Percentiles rank a stretch among this genome's conserved stretches.
phyloP scores from a whole-genome alignment of 129 eudicot species.

The Pittosporum tobira region DNA sequence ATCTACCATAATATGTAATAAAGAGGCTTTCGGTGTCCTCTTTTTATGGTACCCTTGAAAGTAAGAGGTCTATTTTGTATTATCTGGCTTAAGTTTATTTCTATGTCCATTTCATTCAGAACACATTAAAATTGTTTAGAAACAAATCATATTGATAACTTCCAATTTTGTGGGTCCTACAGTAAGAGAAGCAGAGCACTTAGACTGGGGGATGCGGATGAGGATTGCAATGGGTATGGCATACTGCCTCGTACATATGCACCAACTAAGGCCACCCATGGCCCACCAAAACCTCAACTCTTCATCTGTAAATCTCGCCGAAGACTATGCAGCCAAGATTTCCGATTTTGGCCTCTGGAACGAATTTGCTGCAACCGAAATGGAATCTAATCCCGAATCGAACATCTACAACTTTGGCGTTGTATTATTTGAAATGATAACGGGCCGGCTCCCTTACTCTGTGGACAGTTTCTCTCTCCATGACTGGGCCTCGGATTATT shows the following conservation, averaged over 20 bases:
- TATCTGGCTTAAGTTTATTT: neutral
- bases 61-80: neutral
- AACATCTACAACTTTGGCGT: slow-evolving; percentile 78
- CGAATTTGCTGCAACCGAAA: slow-evolving; percentile 25
- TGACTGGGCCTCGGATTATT: slow-evolving; percentile 78
- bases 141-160: neutral
- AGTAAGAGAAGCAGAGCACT: slow-evolving; percentile 94
- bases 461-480: slow-evolving; percentile 39
- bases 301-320: slow-evolving; percentile 59
- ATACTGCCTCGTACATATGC: slow-evolving; percentile 89
- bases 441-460: slow-evolving; percentile 57
- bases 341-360: slow-evolving; percentile 69
- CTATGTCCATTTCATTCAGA: neutral
- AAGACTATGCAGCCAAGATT: slow-evolving; percentile 87
- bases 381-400: slow-evolving; percentile 40
- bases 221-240: slow-evolving; percentile 86
- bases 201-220: slow-evolving; percentile 75
- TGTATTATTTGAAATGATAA: slow-evolving; percentile 60
- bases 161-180: slow-evolving; percentile 18
- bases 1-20: neutral
- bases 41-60: too few species aligned
- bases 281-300: slow-evolving; percentile 61
- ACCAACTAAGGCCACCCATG: slow-evolving; percentile 62
- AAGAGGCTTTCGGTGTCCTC: too few species aligned
- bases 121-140: neutral